Conservation (phyloP, 495 filamentous ascomycete genomes). For the Polyplosphaeria fusca region DNA sequence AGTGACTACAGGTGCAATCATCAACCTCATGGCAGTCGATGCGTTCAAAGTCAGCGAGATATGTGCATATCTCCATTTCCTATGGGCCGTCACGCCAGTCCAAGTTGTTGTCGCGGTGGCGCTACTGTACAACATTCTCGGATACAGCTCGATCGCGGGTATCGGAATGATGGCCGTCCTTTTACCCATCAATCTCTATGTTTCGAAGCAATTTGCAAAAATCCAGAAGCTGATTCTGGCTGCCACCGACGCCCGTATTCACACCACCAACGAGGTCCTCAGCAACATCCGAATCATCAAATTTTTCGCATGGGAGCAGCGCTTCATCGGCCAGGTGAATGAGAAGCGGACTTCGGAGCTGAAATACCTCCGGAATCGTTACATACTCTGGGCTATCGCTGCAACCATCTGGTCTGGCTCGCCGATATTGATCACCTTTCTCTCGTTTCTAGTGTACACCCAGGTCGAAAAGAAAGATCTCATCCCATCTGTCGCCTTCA, state of each 20-base stretch:
- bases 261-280: conserved; percentile 93
- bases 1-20: conserved; percentile 91
- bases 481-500: conserved; percentile 92
- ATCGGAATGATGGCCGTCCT: conserved; percentile 88
- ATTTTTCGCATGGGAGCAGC: conserved; percentile 97
- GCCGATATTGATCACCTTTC: conserved; percentile 90
- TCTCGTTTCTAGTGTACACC: conserved; percentile 92
- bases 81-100: conserved; percentile 80
- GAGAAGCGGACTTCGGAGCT: conserved; percentile 83
- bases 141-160: conserved; percentile 88
- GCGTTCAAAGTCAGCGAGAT: conserved; percentile 97
- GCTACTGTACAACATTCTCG: conserved; percentile 84
- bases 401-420: conserved; percentile 96
- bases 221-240: conserved; percentile 89
- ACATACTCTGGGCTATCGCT: conserved; percentile 86
- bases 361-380: conserved; percentile 70
- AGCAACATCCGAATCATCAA: conserved; percentile 99
- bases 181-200: conserved; percentile 81
- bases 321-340: conserved; percentile 80
- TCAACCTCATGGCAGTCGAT: conserved; percentile 98
- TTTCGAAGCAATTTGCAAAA: conserved; percentile 76
- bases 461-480: conserved; percentile 84
- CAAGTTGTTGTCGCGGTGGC: conserved; percentile 71
- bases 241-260: conserved; percentile 92
- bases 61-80: conserved; percentile 85